These are phyloP conservation scores for Fusarium armeniacum DNA, from an alignment of 2,329 filamentous ascomycete genomes.

Conservation along the genomic window DNA sequence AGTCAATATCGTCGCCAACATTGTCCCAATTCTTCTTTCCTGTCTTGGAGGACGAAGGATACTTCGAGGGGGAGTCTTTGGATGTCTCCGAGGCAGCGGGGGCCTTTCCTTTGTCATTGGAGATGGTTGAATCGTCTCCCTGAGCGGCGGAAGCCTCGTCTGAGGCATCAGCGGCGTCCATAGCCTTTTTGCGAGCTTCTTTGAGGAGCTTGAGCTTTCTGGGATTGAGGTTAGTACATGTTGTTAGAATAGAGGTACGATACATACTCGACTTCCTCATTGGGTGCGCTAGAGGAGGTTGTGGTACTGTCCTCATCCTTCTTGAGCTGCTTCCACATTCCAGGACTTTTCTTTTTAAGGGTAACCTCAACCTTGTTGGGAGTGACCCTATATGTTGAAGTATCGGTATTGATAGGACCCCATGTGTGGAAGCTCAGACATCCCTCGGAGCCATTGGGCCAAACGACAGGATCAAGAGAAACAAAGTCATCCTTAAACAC, in stretches of 20 bases:
- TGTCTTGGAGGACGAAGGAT: constrained; percentile 87
- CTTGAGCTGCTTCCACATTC: constrained; percentile 73
- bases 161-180: constrained; percentile 26
- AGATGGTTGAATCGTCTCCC: constrained; percentile 6
- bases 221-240: constrained; percentile 6
- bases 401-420: constrained; percentile 71
- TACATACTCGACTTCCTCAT: constrained; percentile 45
- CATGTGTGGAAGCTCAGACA: constrained; percentile 75
- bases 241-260: not conserved
- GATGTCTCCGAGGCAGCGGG: constrained; percentile 7
- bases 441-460: constrained; percentile 68
- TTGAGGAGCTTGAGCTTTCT: constrained; percentile 42
- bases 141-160: constrained; percentile 1
- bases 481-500: constrained; percentile 51
- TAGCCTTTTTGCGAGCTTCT: constrained; percentile 44
- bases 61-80: constrained; percentile 64
- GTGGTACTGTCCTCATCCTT: constrained; percentile 27
- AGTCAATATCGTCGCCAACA: constrained; percentile 69
- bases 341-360: constrained; percentile 75
- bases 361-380: constrained; percentile 84
- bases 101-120: constrained; percentile 28
- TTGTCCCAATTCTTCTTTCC: constrained; percentile 96
- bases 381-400: constrained; percentile 75
- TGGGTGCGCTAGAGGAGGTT: not conserved
- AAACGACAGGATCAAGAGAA: constrained; percentile 50